Conservation (phyloP, 148 eudicot genomes). For the Vaccinium darrowii region DNA sequence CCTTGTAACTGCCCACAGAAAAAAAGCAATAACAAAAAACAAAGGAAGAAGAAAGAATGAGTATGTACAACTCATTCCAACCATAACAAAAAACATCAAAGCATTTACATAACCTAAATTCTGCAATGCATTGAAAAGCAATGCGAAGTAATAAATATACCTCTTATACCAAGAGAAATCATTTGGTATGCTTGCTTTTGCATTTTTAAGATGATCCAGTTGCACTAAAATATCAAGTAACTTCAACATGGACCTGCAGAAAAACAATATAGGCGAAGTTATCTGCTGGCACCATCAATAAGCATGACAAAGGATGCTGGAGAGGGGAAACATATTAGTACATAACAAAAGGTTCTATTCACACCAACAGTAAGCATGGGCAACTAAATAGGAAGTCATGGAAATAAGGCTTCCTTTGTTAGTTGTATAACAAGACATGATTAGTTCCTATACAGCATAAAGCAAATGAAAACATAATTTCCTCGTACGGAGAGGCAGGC, state of each 20-base stretch:
- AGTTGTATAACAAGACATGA: neutral
- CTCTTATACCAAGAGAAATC: slow-evolving; percentile 99
- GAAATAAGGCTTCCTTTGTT: neutral
- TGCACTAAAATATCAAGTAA: slow-evolving; percentile 92
- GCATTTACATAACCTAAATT: neutral
- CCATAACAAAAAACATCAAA: neutral
- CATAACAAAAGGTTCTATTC: neutral
- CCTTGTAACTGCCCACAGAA: neutral
- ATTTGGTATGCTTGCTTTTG: slow-evolving; percentile 99
- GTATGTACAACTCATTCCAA: neutral
- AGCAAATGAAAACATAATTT: neutral
- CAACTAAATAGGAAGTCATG: neutral
- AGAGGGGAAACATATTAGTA: neutral
- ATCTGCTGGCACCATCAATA: slow-evolving; percentile 3
- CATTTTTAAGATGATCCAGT: slow-evolving; percentile 98
- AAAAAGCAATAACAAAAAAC: neutral
- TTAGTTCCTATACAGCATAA: neutral
- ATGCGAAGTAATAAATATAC: slow-evolving; percentile 33
- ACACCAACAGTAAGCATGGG: neutral
- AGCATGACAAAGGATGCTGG: neutral
- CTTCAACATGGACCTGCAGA: slow-evolving; percentile 94
- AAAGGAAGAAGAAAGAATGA: neutral
- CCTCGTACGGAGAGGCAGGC: neutral
- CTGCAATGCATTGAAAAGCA: neutral
- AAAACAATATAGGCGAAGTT: slow-evolving; percentile 2